Percentiles rank a stretch among this genome's conserved stretches.
Evolutionary conservation across 768 basidiomycete genomes (phyloP).

Genomic region (Kockovaella imperatae): DNA sequence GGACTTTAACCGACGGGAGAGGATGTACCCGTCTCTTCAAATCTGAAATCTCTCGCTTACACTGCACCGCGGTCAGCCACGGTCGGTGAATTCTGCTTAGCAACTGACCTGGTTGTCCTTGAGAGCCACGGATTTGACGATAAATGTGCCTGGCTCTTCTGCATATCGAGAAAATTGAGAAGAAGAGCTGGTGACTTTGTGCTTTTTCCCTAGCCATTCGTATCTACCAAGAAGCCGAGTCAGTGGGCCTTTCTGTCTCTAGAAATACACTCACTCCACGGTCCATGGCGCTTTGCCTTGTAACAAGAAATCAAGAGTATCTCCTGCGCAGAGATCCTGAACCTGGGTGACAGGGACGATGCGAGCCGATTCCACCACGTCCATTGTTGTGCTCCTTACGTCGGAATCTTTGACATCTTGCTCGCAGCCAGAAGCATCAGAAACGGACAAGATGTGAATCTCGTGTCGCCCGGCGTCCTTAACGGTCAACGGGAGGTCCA

Average conservation of each 20-base stretch:
- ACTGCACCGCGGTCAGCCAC: no score
- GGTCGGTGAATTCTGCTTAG: conserved; percentile 5
- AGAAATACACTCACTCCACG: conserved; percentile 49
- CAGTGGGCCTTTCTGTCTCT: background rate
- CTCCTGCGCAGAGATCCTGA: conserved; percentile 81
- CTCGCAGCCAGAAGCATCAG: conserved; percentile 74
- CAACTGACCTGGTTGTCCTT: conserved; percentile 68
- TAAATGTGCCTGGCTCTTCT: conserved; percentile 72
- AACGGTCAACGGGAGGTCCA: conserved; percentile 65
- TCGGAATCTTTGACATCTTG: conserved; percentile 58
- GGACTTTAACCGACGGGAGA: conserved; percentile 80
- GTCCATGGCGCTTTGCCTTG: conserved; percentile 92
- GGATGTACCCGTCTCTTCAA: conserved; percentile 66
- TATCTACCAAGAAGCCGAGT: conserved; percentile 52
- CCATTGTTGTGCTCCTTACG: conserved; percentile 48
- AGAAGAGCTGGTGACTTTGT: conserved; percentile 64
- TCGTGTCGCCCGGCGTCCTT: conserved; percentile 71
- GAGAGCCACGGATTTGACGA: conserved; percentile 79
- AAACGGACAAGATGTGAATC: conserved; percentile 66
- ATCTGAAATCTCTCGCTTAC: conserved; percentile 64
- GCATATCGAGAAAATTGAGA: conserved; percentile 81
- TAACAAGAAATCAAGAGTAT: conserved; percentile 79
- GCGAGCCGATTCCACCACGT: conserved; percentile 93
- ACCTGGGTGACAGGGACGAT: conserved; percentile 75
- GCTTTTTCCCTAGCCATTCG: conserved; percentile 64